Conservation (phyloP, 306 rosid genomes). For the Nissolia schottii region DNA sequence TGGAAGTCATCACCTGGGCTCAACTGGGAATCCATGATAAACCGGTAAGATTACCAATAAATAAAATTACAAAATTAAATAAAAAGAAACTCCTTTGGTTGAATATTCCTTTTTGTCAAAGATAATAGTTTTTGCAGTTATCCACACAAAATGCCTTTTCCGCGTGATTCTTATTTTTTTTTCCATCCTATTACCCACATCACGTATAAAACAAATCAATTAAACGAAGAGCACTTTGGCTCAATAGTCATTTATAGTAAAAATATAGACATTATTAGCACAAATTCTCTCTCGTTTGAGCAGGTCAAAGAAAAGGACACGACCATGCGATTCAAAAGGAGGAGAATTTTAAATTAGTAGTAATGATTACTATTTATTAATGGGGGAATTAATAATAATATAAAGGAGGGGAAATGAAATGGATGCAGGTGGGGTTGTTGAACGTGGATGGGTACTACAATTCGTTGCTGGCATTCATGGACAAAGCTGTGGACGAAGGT, state of each 20-base stretch:
- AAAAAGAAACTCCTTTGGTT: too few relatives aligned
- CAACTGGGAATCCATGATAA: slow-evolving; percentile 90
- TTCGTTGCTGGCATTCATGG: slow-evolving; percentile 80
- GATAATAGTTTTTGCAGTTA: background rate
- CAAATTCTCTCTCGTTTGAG: background rate
- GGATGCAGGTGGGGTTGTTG: slow-evolving; percentile 77
- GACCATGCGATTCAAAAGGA: background rate
- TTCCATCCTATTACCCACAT: background rate
- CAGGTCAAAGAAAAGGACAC: slow-evolving; percentile 22
- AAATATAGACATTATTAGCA: background rate
- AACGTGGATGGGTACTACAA: slow-evolving; percentile 96
- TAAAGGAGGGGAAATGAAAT: background rate
- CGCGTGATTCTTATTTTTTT: background rate
- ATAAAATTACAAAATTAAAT: too few relatives aligned
- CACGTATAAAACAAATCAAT: background rate
- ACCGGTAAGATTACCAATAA: slow-evolving; percentile 51
- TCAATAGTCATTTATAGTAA: background rate
- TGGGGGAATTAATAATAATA: background rate
- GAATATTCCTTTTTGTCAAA: background rate
- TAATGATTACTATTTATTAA: background rate
- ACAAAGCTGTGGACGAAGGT: slow-evolving; percentile 95
- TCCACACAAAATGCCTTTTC: background rate
- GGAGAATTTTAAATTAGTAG: background rate
- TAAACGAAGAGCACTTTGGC: background rate
- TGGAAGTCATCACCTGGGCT: slow-evolving; percentile 95